Conservation (phyloP, 257 asterid species). For the Linderniella brevidens region DNA sequence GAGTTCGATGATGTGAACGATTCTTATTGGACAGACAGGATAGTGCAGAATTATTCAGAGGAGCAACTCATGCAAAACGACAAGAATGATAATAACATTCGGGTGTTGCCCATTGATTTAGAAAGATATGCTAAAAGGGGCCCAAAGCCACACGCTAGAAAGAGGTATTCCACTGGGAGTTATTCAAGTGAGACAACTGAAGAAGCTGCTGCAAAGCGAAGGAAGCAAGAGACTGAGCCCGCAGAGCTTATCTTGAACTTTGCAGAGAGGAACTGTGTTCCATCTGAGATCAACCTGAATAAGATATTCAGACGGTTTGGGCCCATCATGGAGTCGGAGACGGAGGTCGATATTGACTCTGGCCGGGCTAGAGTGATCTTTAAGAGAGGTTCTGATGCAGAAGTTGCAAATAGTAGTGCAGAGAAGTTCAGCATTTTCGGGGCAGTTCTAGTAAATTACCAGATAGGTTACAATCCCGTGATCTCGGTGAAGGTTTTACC, state of each 20-base stretch:
- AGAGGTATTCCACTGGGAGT: slow-evolving; percentile 43
- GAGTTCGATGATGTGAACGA: slow-evolving; percentile 85
- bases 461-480: slow-evolving; percentile 63
- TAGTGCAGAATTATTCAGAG: slow-evolving; percentile 62
- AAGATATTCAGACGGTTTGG: slow-evolving; percentile 90
- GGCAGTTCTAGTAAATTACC: slow-evolving; percentile 48
- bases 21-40: slow-evolving; percentile 82
- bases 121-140: too few relatives aligned
- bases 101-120: too few relatives aligned
- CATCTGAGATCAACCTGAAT: slow-evolving; percentile 61
- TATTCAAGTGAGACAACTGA: slow-evolving; percentile 23
- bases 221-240: slow-evolving; percentile 50
- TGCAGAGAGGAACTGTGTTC: slow-evolving; percentile 41
- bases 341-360: slow-evolving; percentile 55
- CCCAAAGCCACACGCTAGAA: slow-evolving; percentile 36
- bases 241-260: slow-evolving; percentile 76
- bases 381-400: slow-evolving; percentile 88
- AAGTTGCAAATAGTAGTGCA: slow-evolving; percentile 69
- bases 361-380: slow-evolving; percentile 78
- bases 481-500: slow-evolving; percentile 39
- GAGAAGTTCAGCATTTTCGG: slow-evolving; percentile 68
- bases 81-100: too few relatives aligned
- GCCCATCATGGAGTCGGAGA: slow-evolving; percentile 75
- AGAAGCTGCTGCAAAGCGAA: slow-evolving; percentile 29
- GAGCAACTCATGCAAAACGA: too few relatives aligned